These are phyloP conservation scores for Aspergillus sp. DNA, from an alignment of 2,329 filamentous ascomycete genomes.

Conservation along the genomic window DNA sequence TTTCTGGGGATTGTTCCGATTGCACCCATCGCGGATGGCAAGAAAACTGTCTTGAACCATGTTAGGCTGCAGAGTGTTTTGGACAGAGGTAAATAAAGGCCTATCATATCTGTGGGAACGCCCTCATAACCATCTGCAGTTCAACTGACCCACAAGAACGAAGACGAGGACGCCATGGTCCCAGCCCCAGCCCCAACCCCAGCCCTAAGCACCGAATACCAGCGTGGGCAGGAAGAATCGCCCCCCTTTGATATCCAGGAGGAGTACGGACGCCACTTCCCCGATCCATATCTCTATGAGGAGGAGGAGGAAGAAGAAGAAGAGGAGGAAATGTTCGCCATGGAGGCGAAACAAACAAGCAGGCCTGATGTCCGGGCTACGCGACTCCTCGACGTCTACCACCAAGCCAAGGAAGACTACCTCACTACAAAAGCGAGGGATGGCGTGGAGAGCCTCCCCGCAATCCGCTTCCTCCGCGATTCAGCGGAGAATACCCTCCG, in stretches of 20 bases:
- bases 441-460: constrained; percentile 22
- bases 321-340: not conserved
- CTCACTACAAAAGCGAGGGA: constrained; percentile 25
- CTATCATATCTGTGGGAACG: not conserved
- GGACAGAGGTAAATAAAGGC: constrained; percentile 20
- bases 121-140: not conserved
- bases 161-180: not conserved
- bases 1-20: constrained; percentile 34
- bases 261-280: constrained; percentile 1
- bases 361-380: constrained; percentile 6
- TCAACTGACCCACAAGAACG: not conserved
- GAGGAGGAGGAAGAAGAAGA: not conserved
- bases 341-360: not conserved
- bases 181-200: not conserved
- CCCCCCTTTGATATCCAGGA: not conserved
- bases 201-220: not conserved
- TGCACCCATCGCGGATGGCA: constrained; percentile 15
- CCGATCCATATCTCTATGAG: not conserved
- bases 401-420: constrained; percentile 39
- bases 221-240: not conserved
- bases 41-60: constrained; percentile 28
- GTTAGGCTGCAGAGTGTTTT: constrained; percentile 27
- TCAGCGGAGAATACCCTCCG: constrained; percentile 43
- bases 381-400: constrained; percentile 33
- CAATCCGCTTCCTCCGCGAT: constrained; percentile 44